phyloP scores from a whole-genome alignment of 768 basidiomycete genomes.

The Leccinum rimulosum region DNA sequence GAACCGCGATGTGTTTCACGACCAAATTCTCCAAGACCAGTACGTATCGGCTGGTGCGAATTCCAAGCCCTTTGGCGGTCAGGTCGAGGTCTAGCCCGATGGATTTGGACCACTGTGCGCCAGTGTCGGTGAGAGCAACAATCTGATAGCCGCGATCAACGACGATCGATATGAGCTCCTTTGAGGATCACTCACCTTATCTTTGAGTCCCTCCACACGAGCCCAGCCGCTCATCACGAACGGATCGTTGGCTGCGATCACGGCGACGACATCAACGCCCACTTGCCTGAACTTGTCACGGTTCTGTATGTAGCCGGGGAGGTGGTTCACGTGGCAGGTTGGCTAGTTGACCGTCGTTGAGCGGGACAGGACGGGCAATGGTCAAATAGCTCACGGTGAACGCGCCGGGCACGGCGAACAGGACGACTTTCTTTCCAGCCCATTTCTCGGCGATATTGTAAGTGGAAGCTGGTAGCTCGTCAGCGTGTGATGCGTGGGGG shows the following conservation, averaged over 20 bases:
- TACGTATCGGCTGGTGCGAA: conserved; percentile 61
- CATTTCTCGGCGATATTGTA: conserved; percentile 57
- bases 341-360: conserved; percentile 24
- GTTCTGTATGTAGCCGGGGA: conserved; percentile 45
- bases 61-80: conserved; percentile 46
- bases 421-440: conserved; percentile 80
- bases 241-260: conserved; percentile 58
- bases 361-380: background rate
- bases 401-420: conserved; percentile 77
- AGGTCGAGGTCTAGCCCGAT: conserved; percentile 59
- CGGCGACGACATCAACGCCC: conserved; percentile 50
- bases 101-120: conserved; percentile 53
- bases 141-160: conserved; percentile 40
- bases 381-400: conserved; percentile 58
- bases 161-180: conserved; percentile 19
- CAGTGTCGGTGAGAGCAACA: conserved; percentile 53
- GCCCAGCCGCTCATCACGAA: conserved; percentile 65
- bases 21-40: conserved; percentile 68
- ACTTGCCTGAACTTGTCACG: conserved; percentile 50
- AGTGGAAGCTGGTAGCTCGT: conserved; percentile 40
- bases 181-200: conserved; percentile 49
- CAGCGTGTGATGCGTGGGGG: background rate
- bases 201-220: conserved; percentile 55
- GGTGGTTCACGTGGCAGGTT: conserved; percentile 43
- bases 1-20: conserved; percentile 61